Evolutionary conservation across 192 early-diverging fungal species (phyloP).

Genomic region (Backusella sp.): DNA sequence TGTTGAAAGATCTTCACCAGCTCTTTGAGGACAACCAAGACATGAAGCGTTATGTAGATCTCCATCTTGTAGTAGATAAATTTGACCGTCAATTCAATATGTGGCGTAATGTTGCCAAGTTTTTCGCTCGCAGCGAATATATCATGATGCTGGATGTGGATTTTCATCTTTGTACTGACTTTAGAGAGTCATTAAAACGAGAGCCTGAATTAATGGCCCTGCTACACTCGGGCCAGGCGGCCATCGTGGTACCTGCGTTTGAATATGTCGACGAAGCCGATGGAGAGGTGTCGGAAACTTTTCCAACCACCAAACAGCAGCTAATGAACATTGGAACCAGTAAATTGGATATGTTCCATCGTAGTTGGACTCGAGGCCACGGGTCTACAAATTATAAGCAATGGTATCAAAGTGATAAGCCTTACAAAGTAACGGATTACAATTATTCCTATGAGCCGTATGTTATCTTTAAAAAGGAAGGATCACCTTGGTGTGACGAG

Average conservation of each 20-base stretch:
- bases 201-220: conserved; percentile 39
- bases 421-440: conserved; percentile 52
- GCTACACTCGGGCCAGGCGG: conserved; percentile 44
- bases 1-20: conserved; percentile 46
- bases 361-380: conserved; percentile 49
- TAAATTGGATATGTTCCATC: conserved; percentile 59
- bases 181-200: conserved; percentile 38
- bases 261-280: conserved; percentile 52
- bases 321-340: conserved; percentile 43
- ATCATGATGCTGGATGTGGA: conserved; percentile 62
- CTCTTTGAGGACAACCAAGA: conserved; percentile 44
- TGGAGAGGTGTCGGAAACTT: conserved; percentile 46
- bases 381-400: conserved; percentile 53
- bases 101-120: conserved; percentile 63
- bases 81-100: conserved; percentile 66
- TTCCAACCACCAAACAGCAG: conserved; percentile 48
- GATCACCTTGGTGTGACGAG: conserved; percentile 54
- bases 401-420: conserved; percentile 43
- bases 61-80: conserved; percentile 57
- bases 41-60: conserved; percentile 50
- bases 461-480: conserved; percentile 50
- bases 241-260: conserved; percentile 59
- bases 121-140: conserved; percentile 58
- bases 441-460: conserved; percentile 62
- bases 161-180: conserved; percentile 57